Base-by-base conservation (phyloP, 2,329 filamentous ascomycete genomes). In the Cladosporium halotolerans region DNA sequence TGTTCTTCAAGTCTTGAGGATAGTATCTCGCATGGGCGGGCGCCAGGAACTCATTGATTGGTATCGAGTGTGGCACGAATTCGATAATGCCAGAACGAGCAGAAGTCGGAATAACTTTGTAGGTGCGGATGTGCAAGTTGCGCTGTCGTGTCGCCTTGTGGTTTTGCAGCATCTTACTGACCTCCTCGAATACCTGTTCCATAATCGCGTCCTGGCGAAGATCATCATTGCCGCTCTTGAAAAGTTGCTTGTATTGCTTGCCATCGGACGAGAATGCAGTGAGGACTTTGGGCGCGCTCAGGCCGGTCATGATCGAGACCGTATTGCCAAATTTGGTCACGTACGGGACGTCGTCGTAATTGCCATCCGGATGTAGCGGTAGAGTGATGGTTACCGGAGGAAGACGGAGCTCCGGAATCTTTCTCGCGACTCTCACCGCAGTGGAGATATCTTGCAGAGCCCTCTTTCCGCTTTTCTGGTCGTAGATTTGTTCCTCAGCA, bases 181-280 rank as follows among this genome's bases (percentile, higher is more conserved):
- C 93, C 70, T 95, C 90, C 55, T 91, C 89, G 68, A 99, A 99
- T 1, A 99, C 93, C 71, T 99, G 93, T 70, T 99, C 95, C 95
- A 99, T 99, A 76, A 84, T 99, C 42, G 92, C 89, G 65, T 99
- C 93, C 73, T 99, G 93, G 8, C 95, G 87, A 10, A 99, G 79
- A 67, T 99, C 92, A 68, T 99, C 93, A 65, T 92, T 92, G 14
- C 93, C 91, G 57, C 90, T 90, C 76, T 99, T 99, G 67, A 96
- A 84, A 77, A 99, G 76, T 71, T 96, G 90, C 68, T 88, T 96
- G 73, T 91, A 96, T 34, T 79, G 80, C 53, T 79, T 74, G 6
- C 93, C 95, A 68, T 96, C 82, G 14, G 80, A 88, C 13, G 84
- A 89, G 16, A 89, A 71, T 1, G 86, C 88, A 0, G 89, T 93